Conservation (phyloP, 2,329 filamentous ascomycete species). For the Beauveria pseudobassiana region DNA sequence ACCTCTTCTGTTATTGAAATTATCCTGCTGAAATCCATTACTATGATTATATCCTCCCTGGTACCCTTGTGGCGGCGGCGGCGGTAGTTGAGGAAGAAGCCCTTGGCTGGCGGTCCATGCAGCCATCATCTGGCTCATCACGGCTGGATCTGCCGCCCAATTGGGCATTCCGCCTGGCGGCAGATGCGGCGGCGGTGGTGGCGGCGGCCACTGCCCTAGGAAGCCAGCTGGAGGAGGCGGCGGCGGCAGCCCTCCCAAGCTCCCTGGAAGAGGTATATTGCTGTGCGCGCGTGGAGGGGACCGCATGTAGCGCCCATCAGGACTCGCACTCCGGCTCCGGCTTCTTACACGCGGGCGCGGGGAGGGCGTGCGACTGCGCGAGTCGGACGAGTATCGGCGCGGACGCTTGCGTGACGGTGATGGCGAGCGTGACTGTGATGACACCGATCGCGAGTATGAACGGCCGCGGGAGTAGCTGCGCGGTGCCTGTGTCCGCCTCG, state of each 20-base stretch:
- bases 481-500: slow-evolving; percentile 17
- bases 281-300: slow-evolving; percentile 25
- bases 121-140: slow-evolving; percentile 13
- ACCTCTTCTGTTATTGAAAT: slow-evolving; percentile 7
- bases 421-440: slow-evolving; percentile 20
- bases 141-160: slow-evolving; percentile 15
- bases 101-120: slow-evolving; percentile 6
- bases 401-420: slow-evolving; percentile 25
- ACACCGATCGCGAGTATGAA: slow-evolving; percentile 26
- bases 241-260: slow-evolving; percentile 16
- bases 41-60: background rate
- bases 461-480: slow-evolving; percentile 15
- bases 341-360: slow-evolving; percentile 19
- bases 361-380: slow-evolving; percentile 16
- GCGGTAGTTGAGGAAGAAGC: slow-evolving; percentile 15
- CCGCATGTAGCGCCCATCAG: slow-evolving; percentile 17
- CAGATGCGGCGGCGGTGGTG: slow-evolving; percentile 29
- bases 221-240: slow-evolving; percentile 32
- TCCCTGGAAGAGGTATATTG: slow-evolving; percentile 18
- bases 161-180: slow-evolving; percentile 11
- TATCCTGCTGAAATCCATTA: background rate
- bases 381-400: slow-evolving; percentile 20
- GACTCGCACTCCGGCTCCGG: slow-evolving; percentile 21
- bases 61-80: background rate
- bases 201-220: slow-evolving; percentile 32